Evolutionary conservation across 1,139 yeast species (phyloP), one percentile per base, ranked within the genome.

Genomic region (Kodamaea sp.): DNA sequence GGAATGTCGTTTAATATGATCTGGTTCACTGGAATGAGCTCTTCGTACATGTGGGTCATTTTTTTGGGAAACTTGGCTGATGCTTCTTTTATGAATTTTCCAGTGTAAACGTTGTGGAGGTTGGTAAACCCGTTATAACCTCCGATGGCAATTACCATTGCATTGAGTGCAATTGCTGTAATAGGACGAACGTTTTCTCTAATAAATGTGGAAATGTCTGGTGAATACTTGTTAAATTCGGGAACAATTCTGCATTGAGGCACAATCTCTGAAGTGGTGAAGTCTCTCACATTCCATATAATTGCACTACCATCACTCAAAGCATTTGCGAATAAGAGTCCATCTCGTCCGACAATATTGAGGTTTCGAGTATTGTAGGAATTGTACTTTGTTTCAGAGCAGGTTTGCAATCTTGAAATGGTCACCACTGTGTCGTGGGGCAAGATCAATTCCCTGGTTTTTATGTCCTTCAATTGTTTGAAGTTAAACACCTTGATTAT

Each of bases 71-170:
- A 65, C 35, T 73, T 65, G 3, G 66, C 54, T 7, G 76, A 66
- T 5, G 73, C 73, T 18, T 72, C 72, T 35, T 80, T 60, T 11
- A 80, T 51, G 28, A 64, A 66, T 27, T 67, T 70, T 2, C 92
- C 92, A 0, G 79, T 78, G 34, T 78, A 65, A 0, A 78, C 68
- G 51, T 87, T 86, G 54, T 78, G 78, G 15, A 84, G 61, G 32
- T 80, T 76, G 4, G 80, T 71, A 41, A 66, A 69, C 13, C 92
- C 92, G 44, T 80, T 73, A 46, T 71, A 73, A 2, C 86, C 84
- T 0, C 85, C 84, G 2, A 80, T 64, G 1, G 80, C 66, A 5
- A 83, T 59, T 3, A 83, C 71, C 43, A 63, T 32, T 57, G 76
- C 47, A 61, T 66, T 48, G 51, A 73, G 32, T 38, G 68, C 58